Evolutionary conservation across 148 eudicot species (phyloP).

Genomic region (Cornus florida): DNA sequence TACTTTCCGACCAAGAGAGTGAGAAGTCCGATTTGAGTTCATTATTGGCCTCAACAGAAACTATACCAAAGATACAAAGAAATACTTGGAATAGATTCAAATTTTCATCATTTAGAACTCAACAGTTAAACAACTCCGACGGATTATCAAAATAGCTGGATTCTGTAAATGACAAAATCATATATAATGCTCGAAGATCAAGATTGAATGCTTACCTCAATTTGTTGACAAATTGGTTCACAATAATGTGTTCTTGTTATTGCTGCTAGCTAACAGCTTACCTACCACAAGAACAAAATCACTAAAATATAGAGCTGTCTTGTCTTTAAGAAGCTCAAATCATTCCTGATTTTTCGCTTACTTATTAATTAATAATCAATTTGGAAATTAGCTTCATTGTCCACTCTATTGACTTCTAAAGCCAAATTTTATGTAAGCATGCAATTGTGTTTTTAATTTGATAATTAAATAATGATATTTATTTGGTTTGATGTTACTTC

Average conservation of each 20-base stretch:
- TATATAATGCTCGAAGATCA: neutral
- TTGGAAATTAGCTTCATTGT: neutral
- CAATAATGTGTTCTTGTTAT: neutral
- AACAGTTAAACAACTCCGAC: too few relatives aligned
- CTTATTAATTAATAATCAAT: neutral
- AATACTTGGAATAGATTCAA: too few relatives aligned
- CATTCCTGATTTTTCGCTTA: conserved; percentile 18
- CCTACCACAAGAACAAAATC: neutral
- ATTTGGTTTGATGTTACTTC: neutral
- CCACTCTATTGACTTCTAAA: conserved; percentile 18
- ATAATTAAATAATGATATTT: neutral
- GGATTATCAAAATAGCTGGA: too few relatives aligned
- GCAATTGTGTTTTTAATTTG: conserved; percentile 1
- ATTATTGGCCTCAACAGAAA: neutral
- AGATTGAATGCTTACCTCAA: conserved; percentile 22
- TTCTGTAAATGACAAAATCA: neutral
- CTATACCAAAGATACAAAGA: too few relatives aligned
- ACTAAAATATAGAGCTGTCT: conserved; percentile 8
- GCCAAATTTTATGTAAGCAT: conserved; percentile 4
- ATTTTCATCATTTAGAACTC: too few relatives aligned
- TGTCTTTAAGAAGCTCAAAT: conserved; percentile 7
- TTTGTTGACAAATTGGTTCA: conserved; percentile 28
- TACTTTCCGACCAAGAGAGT: too few relatives aligned
- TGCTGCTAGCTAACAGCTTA: conserved; percentile 2
- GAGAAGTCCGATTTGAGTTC: too few relatives aligned